These are phyloP conservation scores for Diaporthe capsici DNA, from an alignment of 2,329 filamentous ascomycete species.

Conservation along the genomic window DNA sequence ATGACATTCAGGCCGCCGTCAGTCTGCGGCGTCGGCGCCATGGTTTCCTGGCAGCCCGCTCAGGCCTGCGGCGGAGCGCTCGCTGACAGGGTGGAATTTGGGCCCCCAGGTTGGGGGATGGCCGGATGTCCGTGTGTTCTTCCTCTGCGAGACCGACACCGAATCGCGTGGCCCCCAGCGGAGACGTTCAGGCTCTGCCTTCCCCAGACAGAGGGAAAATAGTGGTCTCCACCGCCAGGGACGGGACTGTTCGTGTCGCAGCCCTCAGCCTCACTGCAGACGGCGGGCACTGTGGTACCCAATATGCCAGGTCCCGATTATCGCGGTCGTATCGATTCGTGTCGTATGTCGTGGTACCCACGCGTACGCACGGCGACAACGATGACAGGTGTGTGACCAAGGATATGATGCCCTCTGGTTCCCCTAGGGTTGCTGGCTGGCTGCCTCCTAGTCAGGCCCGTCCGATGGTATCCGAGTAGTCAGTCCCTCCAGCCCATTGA, in stretches of 20 bases:
- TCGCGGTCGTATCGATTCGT: slow-evolving; percentile 26
- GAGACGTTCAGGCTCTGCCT: not conserved
- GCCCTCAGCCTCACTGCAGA: slow-evolving; percentile 22
- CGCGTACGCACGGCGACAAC: slow-evolving; percentile 9
- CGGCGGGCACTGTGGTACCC: slow-evolving; percentile 16
- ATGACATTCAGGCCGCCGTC: slow-evolving; percentile 78
- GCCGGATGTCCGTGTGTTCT: slow-evolving; percentile 17
- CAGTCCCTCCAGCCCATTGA: slow-evolving; percentile 8
- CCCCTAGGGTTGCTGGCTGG: not conserved
- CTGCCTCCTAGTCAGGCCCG: not conserved
- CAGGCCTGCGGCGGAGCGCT: not conserved
- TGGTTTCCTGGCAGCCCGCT: not conserved
- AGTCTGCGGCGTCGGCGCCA: slow-evolving; percentile 15
- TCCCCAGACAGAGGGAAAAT: not conserved
- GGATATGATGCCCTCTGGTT: not conserved
- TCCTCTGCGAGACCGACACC: not conserved
- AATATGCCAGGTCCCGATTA: slow-evolving; percentile 35
- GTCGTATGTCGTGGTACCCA: slow-evolving; percentile 31
- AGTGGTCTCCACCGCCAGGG: not conserved
- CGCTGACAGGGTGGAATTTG: not conserved
- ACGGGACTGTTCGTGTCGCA: slow-evolving; percentile 5
- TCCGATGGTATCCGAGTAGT: slow-evolving; percentile 14
- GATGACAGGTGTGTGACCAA: not conserved
- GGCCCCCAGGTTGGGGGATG: not conserved
- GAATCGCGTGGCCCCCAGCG: not conserved